These are phyloP conservation scores for Thielaviopsis euricoi DNA, from an alignment of 2,329 filamentous ascomycete genomes.

Conservation along the genomic window DNA sequence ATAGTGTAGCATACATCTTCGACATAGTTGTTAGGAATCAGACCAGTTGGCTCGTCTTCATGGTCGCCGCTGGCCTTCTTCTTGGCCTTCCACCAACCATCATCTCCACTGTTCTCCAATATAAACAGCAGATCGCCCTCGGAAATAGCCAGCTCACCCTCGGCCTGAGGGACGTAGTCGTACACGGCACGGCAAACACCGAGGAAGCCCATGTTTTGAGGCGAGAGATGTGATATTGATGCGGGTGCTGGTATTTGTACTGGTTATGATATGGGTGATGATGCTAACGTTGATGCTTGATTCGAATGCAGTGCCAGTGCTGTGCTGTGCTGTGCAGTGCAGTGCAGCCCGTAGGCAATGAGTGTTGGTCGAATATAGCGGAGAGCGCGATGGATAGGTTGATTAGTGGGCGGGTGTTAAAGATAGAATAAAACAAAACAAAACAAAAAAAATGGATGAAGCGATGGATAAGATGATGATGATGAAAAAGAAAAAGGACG, in stretches of 20 bases:
- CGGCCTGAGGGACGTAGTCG: slow-evolving; percentile 77
- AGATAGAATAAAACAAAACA: no score
- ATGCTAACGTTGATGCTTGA: no score
- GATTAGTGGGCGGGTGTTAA: not conserved
- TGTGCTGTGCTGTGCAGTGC: no score
- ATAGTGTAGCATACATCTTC: slow-evolving; percentile 49
- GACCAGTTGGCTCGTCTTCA: slow-evolving; percentile 76
- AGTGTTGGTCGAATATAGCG: no score
- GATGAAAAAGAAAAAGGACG: not conserved
- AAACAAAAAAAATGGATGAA: not conserved
- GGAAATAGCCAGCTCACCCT: slow-evolving; percentile 66
- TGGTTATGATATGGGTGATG: no score
- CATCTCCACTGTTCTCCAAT: slow-evolving; percentile 60
- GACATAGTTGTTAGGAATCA: slow-evolving; percentile 90
- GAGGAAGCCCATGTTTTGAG: slow-evolving; percentile 64
- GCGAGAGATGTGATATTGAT: not conserved
- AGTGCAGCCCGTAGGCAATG: no score
- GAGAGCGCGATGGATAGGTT: no score
- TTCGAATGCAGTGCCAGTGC: no score
- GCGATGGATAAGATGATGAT: not conserved
- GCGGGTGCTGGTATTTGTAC: not conserved
- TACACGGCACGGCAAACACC: slow-evolving; percentile 83
- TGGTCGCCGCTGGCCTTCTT: slow-evolving; percentile 72
- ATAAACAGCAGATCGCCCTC: slow-evolving; percentile 85
- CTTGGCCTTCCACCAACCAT: slow-evolving; percentile 93